These are phyloP conservation scores for Omphalea diandra DNA, from an alignment of 441 rosid genomes.

Conservation along the genomic window DNA sequence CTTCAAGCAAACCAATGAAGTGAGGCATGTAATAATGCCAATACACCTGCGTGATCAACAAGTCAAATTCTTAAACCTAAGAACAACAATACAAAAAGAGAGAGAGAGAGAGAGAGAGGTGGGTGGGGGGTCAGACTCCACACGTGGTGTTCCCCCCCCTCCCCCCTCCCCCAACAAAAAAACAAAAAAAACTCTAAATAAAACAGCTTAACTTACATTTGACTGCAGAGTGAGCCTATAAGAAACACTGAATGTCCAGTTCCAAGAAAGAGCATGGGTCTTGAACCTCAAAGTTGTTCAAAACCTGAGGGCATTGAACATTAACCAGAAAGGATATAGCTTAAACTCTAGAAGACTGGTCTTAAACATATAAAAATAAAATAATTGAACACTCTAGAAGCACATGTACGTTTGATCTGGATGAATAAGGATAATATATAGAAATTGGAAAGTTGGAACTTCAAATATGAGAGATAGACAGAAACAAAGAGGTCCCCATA, in stretches of 20 bases:
- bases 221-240: slow-evolving; percentile 20
- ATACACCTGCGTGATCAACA: background rate
- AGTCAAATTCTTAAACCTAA: background rate
- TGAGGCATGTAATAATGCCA: background rate
- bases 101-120: too few relatives aligned
- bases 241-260: slow-evolving; percentile 58
- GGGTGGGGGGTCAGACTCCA: too few relatives aligned
- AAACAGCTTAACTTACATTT: slow-evolving; percentile 18
- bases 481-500: background rate
- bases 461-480: background rate
- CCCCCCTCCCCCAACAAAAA: too few relatives aligned
- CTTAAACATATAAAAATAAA: background rate
- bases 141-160: too few relatives aligned
- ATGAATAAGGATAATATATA: background rate
- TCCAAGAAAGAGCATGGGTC: slow-evolving; percentile 92
- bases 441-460: background rate
- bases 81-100: background rate
- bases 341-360: too few relatives aligned
- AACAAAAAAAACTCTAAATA: too few relatives aligned
- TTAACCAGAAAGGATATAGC: background rate
- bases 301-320: slow-evolving; percentile 56
- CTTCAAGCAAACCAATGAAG: background rate
- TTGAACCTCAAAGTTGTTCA: slow-evolving; percentile 72
- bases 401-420: background rate
- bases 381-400: too few relatives aligned